These are phyloP conservation scores for Zoysia pacifica DNA, from an alignment of 176 grass and related monocot genomes.

Conservation along the genomic window DNA sequence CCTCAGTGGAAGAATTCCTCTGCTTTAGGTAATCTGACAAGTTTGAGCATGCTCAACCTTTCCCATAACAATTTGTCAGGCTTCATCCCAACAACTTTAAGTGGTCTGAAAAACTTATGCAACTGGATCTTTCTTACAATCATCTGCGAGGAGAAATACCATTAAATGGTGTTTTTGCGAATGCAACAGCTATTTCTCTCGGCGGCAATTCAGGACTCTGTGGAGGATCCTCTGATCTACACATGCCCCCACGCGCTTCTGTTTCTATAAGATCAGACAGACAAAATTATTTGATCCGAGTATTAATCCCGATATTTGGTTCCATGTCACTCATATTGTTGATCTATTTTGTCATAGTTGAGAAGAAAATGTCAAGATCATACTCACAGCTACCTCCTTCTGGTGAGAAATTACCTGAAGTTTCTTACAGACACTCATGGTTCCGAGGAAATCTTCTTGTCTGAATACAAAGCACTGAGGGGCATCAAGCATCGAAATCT, in stretches of 20 bases:
- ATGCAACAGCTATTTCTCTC: background rate
- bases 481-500: conserved; percentile 53
- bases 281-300: background rate
- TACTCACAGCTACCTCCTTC: background rate
- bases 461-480: conserved; percentile 49
- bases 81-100: conserved; percentile 22
- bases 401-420: background rate
- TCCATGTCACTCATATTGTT: background rate
- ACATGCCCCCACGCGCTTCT: conserved; percentile 2
- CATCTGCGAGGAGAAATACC: conserved; percentile 5
- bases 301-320: conserved; percentile 5
- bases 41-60: conserved; percentile 7
- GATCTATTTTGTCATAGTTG: background rate
- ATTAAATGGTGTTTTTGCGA: background rate
- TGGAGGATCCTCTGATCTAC: conserved; percentile 35
- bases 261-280: background rate
- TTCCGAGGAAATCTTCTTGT: conserved; percentile 34
- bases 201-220: background rate
- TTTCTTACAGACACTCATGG: conserved; percentile 39
- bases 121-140: conserved; percentile 43
- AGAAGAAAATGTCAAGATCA: background rate
- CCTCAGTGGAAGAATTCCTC: conserved; percentile 41
- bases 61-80: conserved; percentile 37
- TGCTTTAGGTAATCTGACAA: background rate
- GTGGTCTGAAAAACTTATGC: background rate